Evolutionary conservation across 2,329 filamentous ascomycete genomes (phyloP).

Genomic region (Davidsoniella eucalypti): DNA sequence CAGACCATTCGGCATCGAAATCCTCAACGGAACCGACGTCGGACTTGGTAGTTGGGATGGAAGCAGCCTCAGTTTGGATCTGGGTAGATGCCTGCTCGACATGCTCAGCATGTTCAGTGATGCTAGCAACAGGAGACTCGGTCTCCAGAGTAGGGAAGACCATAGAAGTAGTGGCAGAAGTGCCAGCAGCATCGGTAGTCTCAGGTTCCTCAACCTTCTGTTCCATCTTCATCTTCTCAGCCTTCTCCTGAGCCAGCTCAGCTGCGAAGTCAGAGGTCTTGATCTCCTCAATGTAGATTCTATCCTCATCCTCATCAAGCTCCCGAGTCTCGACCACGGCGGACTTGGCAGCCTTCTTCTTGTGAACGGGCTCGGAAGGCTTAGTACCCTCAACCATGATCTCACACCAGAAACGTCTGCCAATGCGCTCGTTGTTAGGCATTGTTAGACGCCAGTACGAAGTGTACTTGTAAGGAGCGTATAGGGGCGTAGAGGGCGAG

Average conservation of each 20-base stretch:
- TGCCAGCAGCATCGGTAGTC: conserved; percentile 20
- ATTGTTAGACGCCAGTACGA: conserved; percentile 95
- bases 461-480: conserved; percentile 33
- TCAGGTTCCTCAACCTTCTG: conserved; percentile 31
- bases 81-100: background rate
- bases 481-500: conserved; percentile 54
- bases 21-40: conserved; percentile 25
- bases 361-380: conserved; percentile 14
- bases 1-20: conserved; percentile 44
- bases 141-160: conserved; percentile 20
- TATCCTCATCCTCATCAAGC: conserved; percentile 17
- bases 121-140: conserved; percentile 1
- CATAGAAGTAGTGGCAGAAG: conserved; percentile 30
- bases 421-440: conserved; percentile 65
- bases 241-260: background rate
- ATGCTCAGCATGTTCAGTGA: background rate
- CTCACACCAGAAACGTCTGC: conserved; percentile 91
- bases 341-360: conserved; percentile 18
- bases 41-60: conserved; percentile 17
- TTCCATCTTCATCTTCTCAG: conserved; percentile 18
- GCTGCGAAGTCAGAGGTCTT: conserved; percentile 28
- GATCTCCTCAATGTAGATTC: conserved; percentile 26
- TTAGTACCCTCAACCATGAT: conserved; percentile 45
- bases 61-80: conserved; percentile 23
- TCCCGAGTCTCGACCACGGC: conserved; percentile 15